These are phyloP conservation scores for Pyrus communis DNA, from an alignment of 306 rosid species.

Conservation along the genomic window DNA sequence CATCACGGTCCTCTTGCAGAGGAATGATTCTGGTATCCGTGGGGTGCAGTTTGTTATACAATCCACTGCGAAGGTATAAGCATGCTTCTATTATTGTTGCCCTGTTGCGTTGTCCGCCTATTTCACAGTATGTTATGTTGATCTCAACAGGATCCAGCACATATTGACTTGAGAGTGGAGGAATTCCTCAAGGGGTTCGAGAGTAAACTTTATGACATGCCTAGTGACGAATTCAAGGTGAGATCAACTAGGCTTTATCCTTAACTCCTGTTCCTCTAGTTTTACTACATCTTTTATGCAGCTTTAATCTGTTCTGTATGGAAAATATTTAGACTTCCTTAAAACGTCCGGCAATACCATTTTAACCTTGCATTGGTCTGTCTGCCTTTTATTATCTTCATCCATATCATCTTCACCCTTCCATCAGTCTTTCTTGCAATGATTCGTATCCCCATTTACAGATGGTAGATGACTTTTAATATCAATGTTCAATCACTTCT, in stretches of 20 bases:
- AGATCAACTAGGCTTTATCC: conserved; percentile 3
- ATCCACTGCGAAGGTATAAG: conserved; percentile 74
- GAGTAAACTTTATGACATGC: conserved; percentile 61
- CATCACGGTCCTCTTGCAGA: conserved; percentile 58
- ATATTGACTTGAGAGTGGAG: conserved; percentile 70
- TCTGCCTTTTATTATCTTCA: background rate
- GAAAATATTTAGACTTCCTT: background rate
- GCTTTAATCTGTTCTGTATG: background rate
- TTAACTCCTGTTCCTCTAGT: background rate
- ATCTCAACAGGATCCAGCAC: conserved; percentile 61
- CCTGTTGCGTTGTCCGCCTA: conserved; percentile 4
- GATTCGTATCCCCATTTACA: background rate
- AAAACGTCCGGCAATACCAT: background rate
- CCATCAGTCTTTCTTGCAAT: background rate
- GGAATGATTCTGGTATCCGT: conserved; percentile 76
- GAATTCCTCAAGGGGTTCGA: conserved; percentile 76
- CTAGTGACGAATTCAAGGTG: conserved; percentile 84
- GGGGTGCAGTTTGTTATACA: conserved; percentile 83
- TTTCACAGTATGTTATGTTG: conserved; percentile 6
- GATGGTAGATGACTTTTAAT: background rate
- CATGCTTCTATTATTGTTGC: background rate
- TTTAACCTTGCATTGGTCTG: background rate
- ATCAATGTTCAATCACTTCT: background rate
- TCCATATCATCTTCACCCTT: background rate
- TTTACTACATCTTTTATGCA: background rate